Evolutionary conservation across 2,329 filamentous ascomycete species (phyloP).

Genomic region (Parastagonospora nodorum): DNA sequence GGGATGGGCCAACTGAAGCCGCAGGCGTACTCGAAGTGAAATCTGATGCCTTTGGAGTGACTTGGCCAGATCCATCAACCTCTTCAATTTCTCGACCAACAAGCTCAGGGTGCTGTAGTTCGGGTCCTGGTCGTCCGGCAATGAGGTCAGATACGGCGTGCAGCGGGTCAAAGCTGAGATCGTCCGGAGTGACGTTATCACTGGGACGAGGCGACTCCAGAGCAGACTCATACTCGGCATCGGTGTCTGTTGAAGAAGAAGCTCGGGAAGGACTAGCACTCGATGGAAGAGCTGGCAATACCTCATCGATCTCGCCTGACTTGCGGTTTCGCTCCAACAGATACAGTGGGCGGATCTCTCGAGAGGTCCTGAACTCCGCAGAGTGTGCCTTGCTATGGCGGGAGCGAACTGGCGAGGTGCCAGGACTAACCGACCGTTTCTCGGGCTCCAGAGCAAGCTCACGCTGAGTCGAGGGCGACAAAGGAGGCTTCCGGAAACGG

Average conservation of each 20-base stretch:
- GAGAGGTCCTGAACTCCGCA: conserved; percentile 59
- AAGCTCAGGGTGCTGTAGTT: conserved; percentile 28
- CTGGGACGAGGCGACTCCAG: conserved; percentile 44
- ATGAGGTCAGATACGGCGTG: conserved; percentile 23
- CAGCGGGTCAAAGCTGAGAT: conserved; percentile 28
- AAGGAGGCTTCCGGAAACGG: conserved; percentile 56
- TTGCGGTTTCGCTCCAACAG: conserved; percentile 69
- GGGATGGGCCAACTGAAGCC: conserved; percentile 16
- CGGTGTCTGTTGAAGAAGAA: conserved; percentile 47
- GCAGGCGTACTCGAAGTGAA: conserved; percentile 42
- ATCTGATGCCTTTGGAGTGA: conserved; percentile 68
- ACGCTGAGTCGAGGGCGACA: conserved; percentile 51
- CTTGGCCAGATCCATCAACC: conserved; percentile 66
- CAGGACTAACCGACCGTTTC: conserved; percentile 20
- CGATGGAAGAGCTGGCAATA: conserved; percentile 58
- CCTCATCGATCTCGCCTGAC: conserved; percentile 40
- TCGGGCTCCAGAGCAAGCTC: conserved; percentile 47
- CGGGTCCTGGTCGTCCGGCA: conserved; percentile 17
- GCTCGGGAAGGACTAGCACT: conserved; percentile 48
- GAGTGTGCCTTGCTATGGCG: conserved; percentile 56
- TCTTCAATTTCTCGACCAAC: conserved; percentile 46
- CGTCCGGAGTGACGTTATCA: conserved; percentile 25
- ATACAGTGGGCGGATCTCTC: conserved; percentile 80
- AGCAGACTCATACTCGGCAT: conserved; percentile 53
- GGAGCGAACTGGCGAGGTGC: conserved; percentile 50